phyloP scores from a whole-genome alignment of 345 rosid species.

The Eucalyptus leucophloia region DNA sequence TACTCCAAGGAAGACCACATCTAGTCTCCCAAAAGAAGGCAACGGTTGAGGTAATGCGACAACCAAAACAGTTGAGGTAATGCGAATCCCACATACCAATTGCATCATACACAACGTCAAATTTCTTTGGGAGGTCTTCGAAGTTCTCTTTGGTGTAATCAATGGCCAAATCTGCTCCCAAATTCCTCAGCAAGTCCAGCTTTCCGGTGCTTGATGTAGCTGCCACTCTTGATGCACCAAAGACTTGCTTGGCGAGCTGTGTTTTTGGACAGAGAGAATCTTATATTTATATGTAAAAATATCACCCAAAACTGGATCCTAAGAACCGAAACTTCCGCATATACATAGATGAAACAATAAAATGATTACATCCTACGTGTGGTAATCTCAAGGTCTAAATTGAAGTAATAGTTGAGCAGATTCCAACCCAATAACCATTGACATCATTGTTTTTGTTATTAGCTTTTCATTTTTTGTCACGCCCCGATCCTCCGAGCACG shows the following conservation, averaged over 20 bases:
- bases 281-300: background rate
- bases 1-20: too few species aligned
- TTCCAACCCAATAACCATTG: background rate
- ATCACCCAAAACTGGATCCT: background rate
- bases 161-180: conserved; percentile 76
- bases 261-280: background rate
- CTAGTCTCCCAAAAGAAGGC: too few species aligned
- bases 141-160: conserved; percentile 78
- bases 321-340: background rate
- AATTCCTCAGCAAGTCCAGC: conserved; percentile 47
- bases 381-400: background rate
- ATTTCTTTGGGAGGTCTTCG: conserved; percentile 65
- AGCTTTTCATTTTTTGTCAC: background rate
- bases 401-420: background rate
- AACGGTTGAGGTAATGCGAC: too few species aligned
- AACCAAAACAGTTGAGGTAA: too few species aligned
- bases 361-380: background rate
- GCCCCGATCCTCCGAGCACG: too few species aligned
- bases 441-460: background rate
- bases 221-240: conserved; percentile 66
- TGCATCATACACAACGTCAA: conserved; percentile 66
- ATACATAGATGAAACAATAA: background rate
- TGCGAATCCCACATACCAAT: conserved; percentile 38
- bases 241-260: conserved; percentile 70
- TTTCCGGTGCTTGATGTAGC: conserved; percentile 78